Base-by-base conservation (phyloP, 352 stramenopile genomes). In the Poterioochromonas sp. region DNA sequence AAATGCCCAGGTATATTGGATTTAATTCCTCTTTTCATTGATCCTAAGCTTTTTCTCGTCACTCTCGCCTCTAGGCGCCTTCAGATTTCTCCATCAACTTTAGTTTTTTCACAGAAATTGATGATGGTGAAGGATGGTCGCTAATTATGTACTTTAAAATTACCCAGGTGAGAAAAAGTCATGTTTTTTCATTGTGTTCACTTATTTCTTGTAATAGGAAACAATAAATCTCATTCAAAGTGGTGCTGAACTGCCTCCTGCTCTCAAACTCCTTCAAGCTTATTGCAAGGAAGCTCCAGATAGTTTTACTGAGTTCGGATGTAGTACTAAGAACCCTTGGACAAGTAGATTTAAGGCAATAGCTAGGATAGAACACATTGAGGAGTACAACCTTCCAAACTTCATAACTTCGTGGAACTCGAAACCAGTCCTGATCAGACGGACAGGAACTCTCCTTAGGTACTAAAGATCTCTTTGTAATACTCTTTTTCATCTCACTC, bases 401-500 rank as follows among this genome's bases (percentile, higher is more conserved):
- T 82, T 82, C 53, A 80, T 82, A 32, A 73, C 68, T 39, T 80
- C 54, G 34, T 82, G 80, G n/a, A 82, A 82, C 40, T 77, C 77
- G 18, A 82, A 82, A 39, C 79, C 79, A 43, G 62, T 79, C 0
- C 73, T 82, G 69, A 73, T 82, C 5, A 44, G 70, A 35, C 80
- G 79, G 40, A 82, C 69, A 0, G 79, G 79, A 11, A 47, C 37
- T 73, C 58, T 34, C 26, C 73, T 47, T 34, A 79, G 73, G 68
- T 68, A 1, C 73, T 60, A 32, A n/a, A n/a, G n/a, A n/a, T n/a
- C n/a, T n/a, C n/a, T n/a, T n/a, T n/a, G n/a, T n/a, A n/a, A n/a
- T n/a, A n/a, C n/a, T n/a, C n/a, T n/a, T n/a, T n/a, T n/a, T 0
- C n/a, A 40, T 29, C 65, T 26, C 40, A 80, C 58, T 64, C 8